Conservation (phyloP, 2,329 filamentous ascomycete species). For the Teratosphaeria pseudoeucalypti region DNA sequence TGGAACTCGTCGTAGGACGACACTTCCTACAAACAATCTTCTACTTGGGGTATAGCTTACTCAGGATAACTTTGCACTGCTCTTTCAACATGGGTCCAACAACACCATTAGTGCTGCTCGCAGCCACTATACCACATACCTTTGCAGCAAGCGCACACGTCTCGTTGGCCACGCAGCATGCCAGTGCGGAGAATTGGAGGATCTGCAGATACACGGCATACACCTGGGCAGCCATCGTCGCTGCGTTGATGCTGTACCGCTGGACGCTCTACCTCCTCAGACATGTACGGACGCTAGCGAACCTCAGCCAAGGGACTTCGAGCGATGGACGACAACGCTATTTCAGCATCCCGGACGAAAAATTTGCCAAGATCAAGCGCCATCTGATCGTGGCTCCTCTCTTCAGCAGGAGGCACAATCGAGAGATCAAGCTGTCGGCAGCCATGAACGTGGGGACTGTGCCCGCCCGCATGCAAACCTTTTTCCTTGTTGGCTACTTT, state of each 20-base stretch:
- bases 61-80: not conserved
- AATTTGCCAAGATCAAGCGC: constrained; percentile 35
- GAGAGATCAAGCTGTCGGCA: constrained; percentile 40
- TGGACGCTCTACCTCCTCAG: constrained; percentile 49
- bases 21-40: not conserved
- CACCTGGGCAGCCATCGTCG: constrained; percentile 53
- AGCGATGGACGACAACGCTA: constrained; percentile 51
- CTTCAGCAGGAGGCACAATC: constrained; percentile 38
- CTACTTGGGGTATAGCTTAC: not conserved
- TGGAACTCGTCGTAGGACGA: not conserved
- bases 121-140: constrained; percentile 5
- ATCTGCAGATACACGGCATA: constrained; percentile 26
- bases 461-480: constrained; percentile 37
- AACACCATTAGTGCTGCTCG: constrained; percentile 5
- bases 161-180: not conserved
- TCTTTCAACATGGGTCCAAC: not conserved
- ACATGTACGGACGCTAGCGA: constrained; percentile 63
- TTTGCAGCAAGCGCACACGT: not conserved
- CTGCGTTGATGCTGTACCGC: constrained; percentile 57
- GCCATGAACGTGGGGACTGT: constrained; percentile 41
- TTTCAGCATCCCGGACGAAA: constrained; percentile 55
- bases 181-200: constrained; percentile 18
- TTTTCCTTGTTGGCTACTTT: constrained; percentile 39
- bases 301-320: constrained; percentile 61
- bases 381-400: constrained; percentile 39